Evolutionary conservation across 2,329 filamentous ascomycete species (phyloP), one percentile per base, ranked within the genome.

Genomic region (Cercospora sp.): DNA sequence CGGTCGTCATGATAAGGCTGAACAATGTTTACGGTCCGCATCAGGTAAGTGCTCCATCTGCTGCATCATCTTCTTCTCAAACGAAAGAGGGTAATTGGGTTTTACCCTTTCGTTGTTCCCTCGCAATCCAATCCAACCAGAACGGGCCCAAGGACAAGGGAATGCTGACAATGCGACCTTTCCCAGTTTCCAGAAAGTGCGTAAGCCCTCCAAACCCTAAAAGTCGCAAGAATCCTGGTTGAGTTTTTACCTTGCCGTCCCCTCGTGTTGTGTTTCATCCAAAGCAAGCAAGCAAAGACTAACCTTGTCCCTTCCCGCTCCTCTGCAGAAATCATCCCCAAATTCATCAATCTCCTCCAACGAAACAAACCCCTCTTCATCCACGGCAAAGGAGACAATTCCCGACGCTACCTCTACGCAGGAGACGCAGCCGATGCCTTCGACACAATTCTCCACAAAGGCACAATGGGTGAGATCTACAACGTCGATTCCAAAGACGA

Each of bases 11-110:
- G 73, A 90, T 94, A 30, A 86, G 91, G 61, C 90, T 90, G 77
- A 94, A 94, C 82, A 94, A 95, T 75, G 91, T 94, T 32, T 95
- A 94, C 75, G 92, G 92, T 0, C 92, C 92, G 24, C 91, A 94
- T 77, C 91, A 94, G 77, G 91, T 93, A 81, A 80, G 90, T 62
- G 26, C 40, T 13, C 28, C 45, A 9, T 3, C 12, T 37, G 12
- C 12, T 13, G 12, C 34, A 37, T 37, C 34, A 37, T 28, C 24
- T 30, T 30, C 24, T 30, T 30, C 7, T 16, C 2, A 40, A 40
- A 40, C 37, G 37, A 40, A 21, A 21, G 21, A 21, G 21, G 7
- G 18, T 5, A 13, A 28, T 32, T 57, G 53, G 24, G 21, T 24
- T 28, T 28, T n/a, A 30, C 24, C 21, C 16, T 30, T 6, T 28